These are phyloP conservation scores for Microbotryum intermedium DNA, from an alignment of 1,284 basidiomycete genomes.

Conservation along the genomic window DNA sequence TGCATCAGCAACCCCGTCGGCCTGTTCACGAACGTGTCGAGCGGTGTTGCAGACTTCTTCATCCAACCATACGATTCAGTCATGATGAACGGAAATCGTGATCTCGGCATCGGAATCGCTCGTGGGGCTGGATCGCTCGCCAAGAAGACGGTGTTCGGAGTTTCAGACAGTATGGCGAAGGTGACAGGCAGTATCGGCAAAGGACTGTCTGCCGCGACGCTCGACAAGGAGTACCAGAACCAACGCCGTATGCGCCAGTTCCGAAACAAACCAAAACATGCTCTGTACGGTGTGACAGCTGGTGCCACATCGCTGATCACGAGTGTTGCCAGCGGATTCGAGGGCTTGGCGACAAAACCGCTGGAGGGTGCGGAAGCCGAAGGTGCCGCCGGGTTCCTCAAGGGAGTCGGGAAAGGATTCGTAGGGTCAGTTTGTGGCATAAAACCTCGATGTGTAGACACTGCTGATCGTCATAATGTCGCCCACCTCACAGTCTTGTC, in stretches of 20 bases:
- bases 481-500: constrained; percentile 52
- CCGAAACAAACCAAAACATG: constrained; percentile 90
- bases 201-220: constrained; percentile 89
- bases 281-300: constrained; percentile 89
- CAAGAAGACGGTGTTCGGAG: constrained; percentile 96
- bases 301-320: constrained; percentile 91
- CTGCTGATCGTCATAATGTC: neutral
- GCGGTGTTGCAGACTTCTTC: constrained; percentile 97
- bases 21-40: constrained; percentile 96
- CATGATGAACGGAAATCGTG: constrained; percentile 93
- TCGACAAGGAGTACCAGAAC: constrained; percentile 92
- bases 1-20: constrained; percentile 63
- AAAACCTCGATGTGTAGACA: constrained; percentile 6
- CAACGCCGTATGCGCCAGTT: constrained; percentile 78
- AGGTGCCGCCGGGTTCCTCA: constrained; percentile 93
- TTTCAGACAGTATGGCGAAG: constrained; percentile 93
- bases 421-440: constrained; percentile 58
- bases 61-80: constrained; percentile 98
- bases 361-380: constrained; percentile 92
- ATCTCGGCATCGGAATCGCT: constrained; percentile 93
- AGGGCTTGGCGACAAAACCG: constrained; percentile 83
- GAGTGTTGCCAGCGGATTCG: constrained; percentile 89
- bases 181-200: constrained; percentile 96
- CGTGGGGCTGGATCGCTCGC: constrained; percentile 95
- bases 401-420: constrained; percentile 91